These are phyloP conservation scores for Alternaria brassicicola DNA, from an alignment of 2,329 filamentous ascomycete genomes.

Conservation along the genomic window DNA sequence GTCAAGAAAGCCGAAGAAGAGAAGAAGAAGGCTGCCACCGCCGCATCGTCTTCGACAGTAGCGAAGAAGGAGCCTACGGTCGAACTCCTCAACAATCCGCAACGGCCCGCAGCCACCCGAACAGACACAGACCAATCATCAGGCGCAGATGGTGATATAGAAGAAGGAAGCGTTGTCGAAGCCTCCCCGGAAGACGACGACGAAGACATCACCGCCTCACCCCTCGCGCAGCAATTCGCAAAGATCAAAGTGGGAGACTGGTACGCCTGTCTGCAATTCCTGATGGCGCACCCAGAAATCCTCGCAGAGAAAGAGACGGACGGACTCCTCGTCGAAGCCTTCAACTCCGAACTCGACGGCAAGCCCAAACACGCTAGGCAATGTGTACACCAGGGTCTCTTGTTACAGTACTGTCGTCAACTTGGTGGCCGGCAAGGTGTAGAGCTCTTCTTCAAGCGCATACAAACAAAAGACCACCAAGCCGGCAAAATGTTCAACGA, in stretches of 20 bases:
- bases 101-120: slow-evolving; percentile 45
- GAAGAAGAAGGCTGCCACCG: slow-evolving; percentile 29
- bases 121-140: slow-evolving; percentile 57
- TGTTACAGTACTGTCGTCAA: slow-evolving; percentile 93
- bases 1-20: slow-evolving; percentile 57
- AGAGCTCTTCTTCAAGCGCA: slow-evolving; percentile 91
- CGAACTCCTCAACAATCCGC: slow-evolving; percentile 77
- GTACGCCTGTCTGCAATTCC: slow-evolving; percentile 73
- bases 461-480: slow-evolving; percentile 87
- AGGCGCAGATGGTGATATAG: slow-evolving; percentile 67
- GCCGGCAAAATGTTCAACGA: slow-evolving; percentile 90
- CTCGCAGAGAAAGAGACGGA: slow-evolving; percentile 87
- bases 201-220: slow-evolving; percentile 75
- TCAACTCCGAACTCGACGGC: slow-evolving; percentile 81
- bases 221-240: slow-evolving; percentile 80
- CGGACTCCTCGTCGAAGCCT: slow-evolving; percentile 86
- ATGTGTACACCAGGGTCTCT: slow-evolving; percentile 89
- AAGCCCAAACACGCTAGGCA: slow-evolving; percentile 78
- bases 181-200: slow-evolving; percentile 54
- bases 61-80: slow-evolving; percentile 47
- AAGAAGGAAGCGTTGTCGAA: slow-evolving; percentile 56
- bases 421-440: slow-evolving; percentile 89
- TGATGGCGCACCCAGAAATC: slow-evolving; percentile 78
- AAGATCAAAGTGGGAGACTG: slow-evolving; percentile 79
- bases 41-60: slow-evolving; percentile 32